These are phyloP conservation scores for Hawksworthiomyces lignivorus DNA, from an alignment of 2,329 filamentous ascomycete species.

Conservation along the genomic window DNA sequence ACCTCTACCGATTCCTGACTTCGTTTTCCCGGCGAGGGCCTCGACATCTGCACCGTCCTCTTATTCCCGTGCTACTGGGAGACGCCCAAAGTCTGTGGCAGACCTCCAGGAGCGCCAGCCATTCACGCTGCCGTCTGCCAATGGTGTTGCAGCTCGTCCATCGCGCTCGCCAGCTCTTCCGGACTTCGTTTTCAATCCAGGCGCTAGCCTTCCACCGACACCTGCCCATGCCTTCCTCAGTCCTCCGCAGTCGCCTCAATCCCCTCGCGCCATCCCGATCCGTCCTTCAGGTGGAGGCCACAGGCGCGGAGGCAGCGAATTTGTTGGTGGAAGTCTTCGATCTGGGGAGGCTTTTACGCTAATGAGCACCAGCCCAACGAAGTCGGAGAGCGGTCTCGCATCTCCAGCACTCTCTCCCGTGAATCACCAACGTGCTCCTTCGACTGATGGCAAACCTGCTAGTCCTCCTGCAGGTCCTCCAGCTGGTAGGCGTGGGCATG, in stretches of 20 bases:
- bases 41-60: constrained; percentile 39
- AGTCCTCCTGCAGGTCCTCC: constrained; percentile 17
- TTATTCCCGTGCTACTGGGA: constrained; percentile 39
- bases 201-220: constrained; percentile 22
- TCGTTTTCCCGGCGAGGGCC: constrained; percentile 51
- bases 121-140: not conserved
- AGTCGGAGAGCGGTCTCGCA: constrained; percentile 49
- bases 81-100: constrained; percentile 46
- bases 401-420: constrained; percentile 48
- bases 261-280: constrained; percentile 40
- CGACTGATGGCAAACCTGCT: not conserved
- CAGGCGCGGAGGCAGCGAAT: constrained; percentile 75
- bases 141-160: constrained; percentile 9
- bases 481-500: constrained; percentile 56
- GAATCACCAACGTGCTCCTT: constrained; percentile 21
- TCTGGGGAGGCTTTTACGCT: constrained; percentile 50
- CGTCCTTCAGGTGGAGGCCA: constrained; percentile 63
- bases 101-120: constrained; percentile 31
- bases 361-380: constrained; percentile 64
- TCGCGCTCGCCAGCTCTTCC: constrained; percentile 38
- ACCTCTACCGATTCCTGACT: constrained; percentile 55
- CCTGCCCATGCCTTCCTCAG: constrained; percentile 37
- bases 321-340: constrained; percentile 66
- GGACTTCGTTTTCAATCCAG: constrained; percentile 46
- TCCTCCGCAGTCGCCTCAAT: constrained; percentile 48